A percentile compares a stretch with the other conserved stretches of the same genome.
Conservation (phyloP, 176 grass and related monocot genomes). For the Carex pumila region DNA sequence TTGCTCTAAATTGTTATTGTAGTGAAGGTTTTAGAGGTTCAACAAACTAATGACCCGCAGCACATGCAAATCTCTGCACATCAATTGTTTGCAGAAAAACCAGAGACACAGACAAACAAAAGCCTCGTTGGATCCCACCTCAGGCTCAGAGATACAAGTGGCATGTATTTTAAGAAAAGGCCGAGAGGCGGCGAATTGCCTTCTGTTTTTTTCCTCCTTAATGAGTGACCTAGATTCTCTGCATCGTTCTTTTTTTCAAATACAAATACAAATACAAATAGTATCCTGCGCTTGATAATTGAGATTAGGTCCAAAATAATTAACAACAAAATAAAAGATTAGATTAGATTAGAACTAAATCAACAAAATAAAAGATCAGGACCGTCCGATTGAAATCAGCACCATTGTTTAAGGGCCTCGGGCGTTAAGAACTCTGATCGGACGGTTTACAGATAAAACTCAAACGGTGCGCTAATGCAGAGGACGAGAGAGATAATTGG, state of each 20-base stretch:
- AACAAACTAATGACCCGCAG: not conserved
- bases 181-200: constrained; percentile 6
- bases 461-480: too few species aligned
- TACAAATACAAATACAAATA: not conserved
- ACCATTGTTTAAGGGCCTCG: too few species aligned
- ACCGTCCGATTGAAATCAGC: too few species aligned
- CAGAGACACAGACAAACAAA: not conserved
- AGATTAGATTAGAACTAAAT: not conserved
- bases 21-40: too few species aligned
- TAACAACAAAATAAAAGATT: not conserved
- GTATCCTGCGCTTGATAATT: not conserved
- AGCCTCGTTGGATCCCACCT: not conserved
- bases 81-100: not conserved
- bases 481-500: not conserved
- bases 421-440: too few species aligned
- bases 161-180: not conserved
- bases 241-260: not conserved
- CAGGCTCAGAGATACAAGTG: not conserved
- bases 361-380: not conserved
- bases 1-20: too few species aligned
- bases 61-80: not conserved
- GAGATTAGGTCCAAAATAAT: not conserved
- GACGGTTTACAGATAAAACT: too few species aligned
- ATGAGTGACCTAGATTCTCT: not conserved
- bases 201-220: not conserved